Base-by-base conservation (phyloP, 768 basidiomycete genomes). In the Erythrobasidium yunnanense region DNA sequence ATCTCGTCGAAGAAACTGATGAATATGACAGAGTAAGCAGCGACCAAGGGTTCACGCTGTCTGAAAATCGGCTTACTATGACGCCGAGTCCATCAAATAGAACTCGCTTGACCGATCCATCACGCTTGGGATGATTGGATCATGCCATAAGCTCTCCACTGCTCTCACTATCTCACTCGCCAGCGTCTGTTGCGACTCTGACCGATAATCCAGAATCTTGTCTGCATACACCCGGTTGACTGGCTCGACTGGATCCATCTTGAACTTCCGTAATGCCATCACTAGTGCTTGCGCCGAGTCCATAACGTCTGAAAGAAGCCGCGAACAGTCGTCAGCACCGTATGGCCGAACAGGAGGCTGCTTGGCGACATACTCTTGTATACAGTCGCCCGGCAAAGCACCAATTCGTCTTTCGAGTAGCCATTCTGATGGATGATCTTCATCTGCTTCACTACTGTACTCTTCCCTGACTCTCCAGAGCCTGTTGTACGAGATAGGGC, bases 401-500 rank as follows among this genome's bases (percentile, higher is more conserved):
- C 79, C 27, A 90, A 83, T 75, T 95, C 90, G 0, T 86, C 82
- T 6, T 77, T 76, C 1, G 85, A 83, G 77, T 90, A 97, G 13
- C 92, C 92, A 68, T 85, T 84, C 75, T 93, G 88, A 75, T 97
- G 88, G 53, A 96, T 91, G 66, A 96, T 92, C 81, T 93, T 95
- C 91, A 97, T 95, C 77, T 97, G 92, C 75, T 97, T 96, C 34
- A 95, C 90, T 70, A 97, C 90, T 0, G 92, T 97, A 2, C 84
- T 85, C 78, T 96, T 96, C 4, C 92, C 93, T 0, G 87, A 88
- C 79, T 93, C 90, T 72, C 92, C 90, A 15, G 90, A 91, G 62
- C 92, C 91, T 92, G 71, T 20, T n/a, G 42, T 66, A 13, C 63
- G 32, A 20, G 20, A 23, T 34, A 35, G 0, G 7, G 30, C 62